Percentiles rank a stretch among this genome's conserved stretches.
Conservation (phyloP, 2,329 filamentous ascomycete species). For the Tympanopsis confertula region DNA sequence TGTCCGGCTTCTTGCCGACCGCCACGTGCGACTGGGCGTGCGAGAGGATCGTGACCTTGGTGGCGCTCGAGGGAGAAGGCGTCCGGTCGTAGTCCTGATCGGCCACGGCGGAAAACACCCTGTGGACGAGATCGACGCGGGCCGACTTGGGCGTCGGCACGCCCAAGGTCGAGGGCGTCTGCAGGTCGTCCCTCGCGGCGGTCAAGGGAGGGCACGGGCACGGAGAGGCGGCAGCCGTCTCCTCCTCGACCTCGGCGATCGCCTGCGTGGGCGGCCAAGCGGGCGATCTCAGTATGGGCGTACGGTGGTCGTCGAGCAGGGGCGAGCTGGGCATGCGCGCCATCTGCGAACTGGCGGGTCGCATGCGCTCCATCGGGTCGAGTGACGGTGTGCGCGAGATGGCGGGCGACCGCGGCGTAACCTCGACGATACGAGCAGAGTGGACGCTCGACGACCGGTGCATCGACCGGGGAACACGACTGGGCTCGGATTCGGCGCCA, state of each 20-base stretch:
- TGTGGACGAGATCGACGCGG: no score
- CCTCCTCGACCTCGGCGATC: no score
- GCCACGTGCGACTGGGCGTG: slow-evolving; percentile 1
- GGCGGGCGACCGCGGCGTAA: slow-evolving; percentile 8
- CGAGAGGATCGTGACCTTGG: slow-evolving; percentile 3
- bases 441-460: slow-evolving; percentile 35
- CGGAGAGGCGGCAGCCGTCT: no score
- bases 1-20: slow-evolving; percentile 3
- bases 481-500: slow-evolving; percentile 31
- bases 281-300: no score
- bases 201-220: no score
- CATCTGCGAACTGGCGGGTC: slow-evolving; percentile 11
- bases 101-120: no score
- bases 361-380: slow-evolving; percentile 16
- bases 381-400: slow-evolving; percentile 12
- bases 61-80: no score
- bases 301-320: not conserved
- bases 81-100: no score
- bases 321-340: slow-evolving; percentile 6
- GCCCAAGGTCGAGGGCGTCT: no score
- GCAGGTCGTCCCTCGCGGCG: no score
- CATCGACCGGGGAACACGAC: slow-evolving; percentile 22
- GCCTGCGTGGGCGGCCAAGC: no score
- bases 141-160: no score
- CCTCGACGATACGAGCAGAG: slow-evolving; percentile 41